Evolutionary conservation across 2,329 filamentous ascomycete species (phyloP).

Genomic region (Didymella lethalis): DNA sequence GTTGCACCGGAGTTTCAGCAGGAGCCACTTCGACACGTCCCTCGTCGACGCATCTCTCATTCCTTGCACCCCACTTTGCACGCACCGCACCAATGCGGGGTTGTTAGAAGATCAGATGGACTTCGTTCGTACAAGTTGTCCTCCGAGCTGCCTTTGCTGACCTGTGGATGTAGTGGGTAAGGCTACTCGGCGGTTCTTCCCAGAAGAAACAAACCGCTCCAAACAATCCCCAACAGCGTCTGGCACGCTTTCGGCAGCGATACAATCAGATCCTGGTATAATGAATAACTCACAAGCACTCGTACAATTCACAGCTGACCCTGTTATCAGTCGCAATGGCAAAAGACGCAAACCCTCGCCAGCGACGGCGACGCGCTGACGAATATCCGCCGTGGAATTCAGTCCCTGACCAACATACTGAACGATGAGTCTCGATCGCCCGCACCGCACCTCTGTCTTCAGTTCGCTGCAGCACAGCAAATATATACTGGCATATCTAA

Average conservation of each 20-base stretch:
- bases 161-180: slow-evolving; percentile 60
- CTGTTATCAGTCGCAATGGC: slow-evolving; percentile 64
- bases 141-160: slow-evolving; percentile 26
- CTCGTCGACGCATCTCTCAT: slow-evolving; percentile 20
- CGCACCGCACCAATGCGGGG: slow-evolving; percentile 37
- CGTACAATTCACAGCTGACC: slow-evolving; percentile 21
- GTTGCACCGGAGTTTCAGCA: slow-evolving; percentile 9
- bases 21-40: slow-evolving; percentile 11
- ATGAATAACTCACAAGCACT: neutral
- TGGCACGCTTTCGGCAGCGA: slow-evolving; percentile 67
- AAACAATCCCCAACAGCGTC: slow-evolving; percentile 66
- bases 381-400: slow-evolving; percentile 61
- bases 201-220: slow-evolving; percentile 59
- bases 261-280: slow-evolving; percentile 66
- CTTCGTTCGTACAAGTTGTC: slow-evolving; percentile 29
- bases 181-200: slow-evolving; percentile 66
- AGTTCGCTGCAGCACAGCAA: slow-evolving; percentile 84
- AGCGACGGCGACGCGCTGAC: slow-evolving; percentile 61
- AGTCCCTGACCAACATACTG: slow-evolving; percentile 71
- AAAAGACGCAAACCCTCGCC: slow-evolving; percentile 60
- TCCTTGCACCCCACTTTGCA: slow-evolving; percentile 29
- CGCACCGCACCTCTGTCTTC: slow-evolving; percentile 88
- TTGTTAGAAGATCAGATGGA: slow-evolving; percentile 36
- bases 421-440: slow-evolving; percentile 89
- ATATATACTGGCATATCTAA: slow-evolving; percentile 90